Conservation (phyloP, 331 rosid genomes). For the Prunus yedoensis region DNA sequence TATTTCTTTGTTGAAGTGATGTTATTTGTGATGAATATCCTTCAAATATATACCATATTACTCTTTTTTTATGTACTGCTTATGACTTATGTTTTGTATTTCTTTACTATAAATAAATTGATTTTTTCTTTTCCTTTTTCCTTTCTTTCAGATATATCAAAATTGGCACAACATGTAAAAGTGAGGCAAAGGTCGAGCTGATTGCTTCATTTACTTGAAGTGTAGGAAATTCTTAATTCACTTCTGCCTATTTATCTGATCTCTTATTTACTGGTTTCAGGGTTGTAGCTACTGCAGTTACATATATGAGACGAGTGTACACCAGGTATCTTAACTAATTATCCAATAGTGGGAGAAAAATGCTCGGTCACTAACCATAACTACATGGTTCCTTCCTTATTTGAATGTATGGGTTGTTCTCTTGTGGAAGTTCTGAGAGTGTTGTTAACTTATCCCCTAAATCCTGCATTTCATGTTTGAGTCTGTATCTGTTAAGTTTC, state of each 20-base stretch:
- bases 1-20: background rate
- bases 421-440: background rate
- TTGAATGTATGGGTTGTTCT: background rate
- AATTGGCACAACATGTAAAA: slow-evolving; percentile 78
- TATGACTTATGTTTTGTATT: background rate
- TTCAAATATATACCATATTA: background rate
- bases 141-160: slow-evolving; percentile 63
- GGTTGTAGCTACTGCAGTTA: slow-evolving; percentile 91
- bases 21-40: background rate
- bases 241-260: background rate
- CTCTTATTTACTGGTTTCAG: slow-evolving; percentile 47
- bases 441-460: background rate
- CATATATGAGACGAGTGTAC: slow-evolving; percentile 97
- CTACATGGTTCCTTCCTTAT: slow-evolving; percentile 8
- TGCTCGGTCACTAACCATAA: background rate
- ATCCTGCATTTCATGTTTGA: background rate
- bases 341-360: background rate
- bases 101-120: slow-evolving; percentile 1
- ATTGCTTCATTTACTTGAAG: slow-evolving; percentile 1
- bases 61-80: background rate
- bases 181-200: slow-evolving; percentile 79
- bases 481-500: background rate
- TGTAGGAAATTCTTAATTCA: background rate
- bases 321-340: slow-evolving; percentile 52
- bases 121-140: slow-evolving; percentile 19